Conservation (phyloP, 202 grass and related monocot genomes). For the Setaria italica region DNA sequence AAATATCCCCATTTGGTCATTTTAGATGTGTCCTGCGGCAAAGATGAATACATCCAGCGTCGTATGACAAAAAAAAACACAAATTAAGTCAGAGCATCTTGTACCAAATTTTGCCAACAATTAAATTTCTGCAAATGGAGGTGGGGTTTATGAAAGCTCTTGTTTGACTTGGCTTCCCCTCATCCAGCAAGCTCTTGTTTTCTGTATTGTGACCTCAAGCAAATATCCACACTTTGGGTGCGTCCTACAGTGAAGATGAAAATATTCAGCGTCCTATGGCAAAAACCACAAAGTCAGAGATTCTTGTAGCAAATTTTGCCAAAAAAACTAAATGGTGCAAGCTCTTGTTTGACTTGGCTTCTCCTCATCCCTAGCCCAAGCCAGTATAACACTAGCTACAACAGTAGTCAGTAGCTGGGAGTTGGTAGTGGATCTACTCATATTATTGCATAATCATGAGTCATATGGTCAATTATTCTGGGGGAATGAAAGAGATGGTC, state of each 20-base stretch:
- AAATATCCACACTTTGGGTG: too few species aligned
- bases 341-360: slow-evolving; percentile 38
- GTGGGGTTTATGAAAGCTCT: not conserved
- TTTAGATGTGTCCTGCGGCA: not conserved
- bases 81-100: not conserved
- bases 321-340: not conserved
- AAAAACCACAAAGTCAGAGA: too few species aligned
- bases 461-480: not conserved
- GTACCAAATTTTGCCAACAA: not conserved
- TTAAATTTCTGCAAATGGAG: not conserved
- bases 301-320: not conserved
- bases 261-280: too few species aligned
- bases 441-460: not conserved
- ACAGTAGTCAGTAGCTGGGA: not conserved
- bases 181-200: too few species aligned
- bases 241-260: too few species aligned
- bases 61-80: not conserved
- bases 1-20: too few species aligned
- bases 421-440: slow-evolving; percentile 2
- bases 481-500: not conserved
- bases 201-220: too few species aligned
- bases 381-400: not conserved
- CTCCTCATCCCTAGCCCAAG: not conserved
- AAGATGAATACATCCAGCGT: not conserved
- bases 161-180: slow-evolving; percentile 34